phyloP scores from a whole-genome alignment of 352 stramenopile genomes.

The Phytophthora pseudosyringae region DNA sequence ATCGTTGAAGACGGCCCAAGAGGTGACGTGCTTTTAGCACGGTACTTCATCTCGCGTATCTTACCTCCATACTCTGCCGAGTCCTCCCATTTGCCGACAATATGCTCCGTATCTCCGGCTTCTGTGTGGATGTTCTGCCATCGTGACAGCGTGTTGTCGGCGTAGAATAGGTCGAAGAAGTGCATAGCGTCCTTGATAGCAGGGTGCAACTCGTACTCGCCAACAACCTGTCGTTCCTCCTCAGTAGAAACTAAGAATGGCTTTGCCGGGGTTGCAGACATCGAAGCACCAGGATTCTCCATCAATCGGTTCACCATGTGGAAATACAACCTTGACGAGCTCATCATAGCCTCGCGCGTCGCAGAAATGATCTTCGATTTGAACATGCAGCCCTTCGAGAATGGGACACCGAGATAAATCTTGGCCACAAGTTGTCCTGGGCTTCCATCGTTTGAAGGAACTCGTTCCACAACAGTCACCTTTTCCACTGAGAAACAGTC shows the following conservation, averaged over 20 bases:
- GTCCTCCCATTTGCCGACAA: slow-evolving; percentile 64
- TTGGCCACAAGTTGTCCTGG: slow-evolving; percentile 56
- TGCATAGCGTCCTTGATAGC: slow-evolving; percentile 56
- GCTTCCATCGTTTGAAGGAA: slow-evolving; percentile 40
- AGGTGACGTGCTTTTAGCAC: slow-evolving; percentile 72
- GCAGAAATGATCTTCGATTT: slow-evolving; percentile 91
- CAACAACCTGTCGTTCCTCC: slow-evolving; percentile 70
- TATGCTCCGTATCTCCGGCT: slow-evolving; percentile 69
- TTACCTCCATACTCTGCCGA: slow-evolving; percentile 64
- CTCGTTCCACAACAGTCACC: slow-evolving; percentile 61
- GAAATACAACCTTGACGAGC: slow-evolving; percentile 63
- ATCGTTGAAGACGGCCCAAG: slow-evolving; percentile 72
- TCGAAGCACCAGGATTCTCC: slow-evolving; percentile 18
- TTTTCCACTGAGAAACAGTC: slow-evolving; percentile 88
- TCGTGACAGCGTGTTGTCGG: slow-evolving; percentile 47
- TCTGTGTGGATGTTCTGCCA: slow-evolving; percentile 69
- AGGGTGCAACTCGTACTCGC: slow-evolving; percentile 69
- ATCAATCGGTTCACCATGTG: slow-evolving; percentile 69
- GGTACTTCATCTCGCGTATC: slow-evolving; percentile 76
- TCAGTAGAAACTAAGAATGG: slow-evolving; percentile 77
- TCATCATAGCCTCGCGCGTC: slow-evolving; percentile 63
- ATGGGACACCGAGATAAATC: slow-evolving; percentile 79
- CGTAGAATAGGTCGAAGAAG: slow-evolving; percentile 83
- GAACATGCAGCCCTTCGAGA: slow-evolving; percentile 91
- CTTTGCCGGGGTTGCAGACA: slow-evolving; percentile 31